Evolutionary conservation across 225 moss, liverwort and hornwort genomes (phyloP), one percentile per base, ranked within the genome.

Genomic region (Polytrichum commune): DNA sequence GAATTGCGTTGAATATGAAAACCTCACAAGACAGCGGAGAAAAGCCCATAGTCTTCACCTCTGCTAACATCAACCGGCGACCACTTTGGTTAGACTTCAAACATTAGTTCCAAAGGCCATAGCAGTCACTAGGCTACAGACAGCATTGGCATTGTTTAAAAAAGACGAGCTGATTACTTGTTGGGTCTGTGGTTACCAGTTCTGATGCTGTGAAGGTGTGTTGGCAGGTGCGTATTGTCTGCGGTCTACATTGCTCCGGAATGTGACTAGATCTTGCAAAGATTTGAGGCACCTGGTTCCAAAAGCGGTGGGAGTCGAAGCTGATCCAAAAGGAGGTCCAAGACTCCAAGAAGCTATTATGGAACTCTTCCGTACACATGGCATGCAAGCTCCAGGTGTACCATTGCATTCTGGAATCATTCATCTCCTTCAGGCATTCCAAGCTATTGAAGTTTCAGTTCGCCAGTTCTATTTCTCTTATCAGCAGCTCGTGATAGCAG

Each of bases 381-480:
- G 93, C n/a, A n/a, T 20, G 63, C 79, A n/a, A 30, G 75, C 58
- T 8, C 69, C 71, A 1, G 65, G 76, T 54, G 58, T 65, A 7
- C 19, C 73, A 1, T 69, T 73, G 27, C 84, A 85, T 32, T 55
- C 83, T 0, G 74, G 81, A 8, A 79, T 87, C 27, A 84, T 93
- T 38, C 93, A 93, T 60, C 78, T 93, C 35, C 77, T 93, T 38
- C 93, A 93, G 73, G 84, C 89, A 0, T 89, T 93, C 55, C 93
- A 93, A 79, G 85, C 91, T 19, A 79, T 91, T 56, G 93, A 93
- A 78, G 89, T 81, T 9, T 70, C 91, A 6, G 89, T 93, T 58
- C 90, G 93, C 7, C 91, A 93, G 72, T 91, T 93, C 26, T 93
- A 89, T 78, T 93, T 93, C 86, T 84, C 91, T 1, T 93, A 93